Percentiles rank a stretch among this genome's conserved stretches.
These are phyloP conservation scores for Colletotrichum tropicale DNA, from an alignment of 2,329 filamentous ascomycete genomes.

Conservation along the genomic window DNA sequence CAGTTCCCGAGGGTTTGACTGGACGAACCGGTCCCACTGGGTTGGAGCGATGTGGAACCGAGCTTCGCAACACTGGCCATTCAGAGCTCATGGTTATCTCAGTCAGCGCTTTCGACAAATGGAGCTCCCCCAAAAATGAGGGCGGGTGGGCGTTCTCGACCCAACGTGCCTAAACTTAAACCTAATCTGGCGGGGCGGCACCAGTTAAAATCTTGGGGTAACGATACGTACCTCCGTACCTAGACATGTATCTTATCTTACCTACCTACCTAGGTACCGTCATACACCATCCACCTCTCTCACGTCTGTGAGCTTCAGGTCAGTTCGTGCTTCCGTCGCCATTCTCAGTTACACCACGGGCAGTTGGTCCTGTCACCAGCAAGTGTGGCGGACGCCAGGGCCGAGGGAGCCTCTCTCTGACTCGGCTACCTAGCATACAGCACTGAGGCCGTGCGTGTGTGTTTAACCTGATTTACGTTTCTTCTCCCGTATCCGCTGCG, in stretches of 20 bases:
- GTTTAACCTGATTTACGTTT: background rate
- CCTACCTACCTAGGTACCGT: background rate
- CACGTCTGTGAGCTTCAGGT: background rate
- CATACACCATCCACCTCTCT: background rate
- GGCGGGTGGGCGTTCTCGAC: background rate
- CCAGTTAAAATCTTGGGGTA: conserved; percentile 1
- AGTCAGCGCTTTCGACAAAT: background rate
- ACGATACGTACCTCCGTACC: background rate
- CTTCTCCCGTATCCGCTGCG: background rate
- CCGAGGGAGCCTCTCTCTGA: background rate
- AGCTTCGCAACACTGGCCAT: background rate
- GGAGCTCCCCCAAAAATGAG: background rate
- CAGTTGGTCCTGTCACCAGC: background rate
- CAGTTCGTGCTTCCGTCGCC: background rate
- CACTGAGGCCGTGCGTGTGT: background rate
- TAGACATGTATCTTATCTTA: background rate
- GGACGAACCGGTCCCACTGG: background rate
- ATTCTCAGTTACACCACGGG: background rate
- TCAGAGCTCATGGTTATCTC: background rate
- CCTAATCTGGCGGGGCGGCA: conserved; percentile 15
- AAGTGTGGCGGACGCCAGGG: background rate
- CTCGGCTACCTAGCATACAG: background rate
- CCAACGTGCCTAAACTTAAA: conserved; percentile 17
- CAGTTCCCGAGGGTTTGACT: background rate
- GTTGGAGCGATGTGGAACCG: background rate